Conservation (phyloP, 148 eudicot genomes). For the Silene conica region DNA sequence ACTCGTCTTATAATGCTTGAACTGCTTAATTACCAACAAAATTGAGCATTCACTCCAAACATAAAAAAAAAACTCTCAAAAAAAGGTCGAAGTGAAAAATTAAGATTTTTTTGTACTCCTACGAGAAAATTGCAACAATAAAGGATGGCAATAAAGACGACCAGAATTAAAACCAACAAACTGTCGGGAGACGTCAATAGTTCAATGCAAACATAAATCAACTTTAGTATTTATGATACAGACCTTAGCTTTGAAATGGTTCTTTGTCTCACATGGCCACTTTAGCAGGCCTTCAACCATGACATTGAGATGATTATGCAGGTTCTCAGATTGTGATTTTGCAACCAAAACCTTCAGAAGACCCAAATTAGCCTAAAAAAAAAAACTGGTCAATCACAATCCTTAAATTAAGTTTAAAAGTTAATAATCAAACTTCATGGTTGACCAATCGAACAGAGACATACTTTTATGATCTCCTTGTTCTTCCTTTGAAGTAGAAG, state of each 20-base stretch:
- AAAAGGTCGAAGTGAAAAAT: not conserved
- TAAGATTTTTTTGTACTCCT: not conserved
- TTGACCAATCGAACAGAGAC: slow-evolving; percentile 5
- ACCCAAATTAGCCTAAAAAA: slow-evolving; percentile 83
- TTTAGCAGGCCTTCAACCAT: slow-evolving; percentile 72
- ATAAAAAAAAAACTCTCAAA: not conserved
- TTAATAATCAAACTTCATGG: not conserved
- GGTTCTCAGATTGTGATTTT: slow-evolving; percentile 69
- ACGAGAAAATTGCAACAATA: not conserved
- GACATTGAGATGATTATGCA: slow-evolving; percentile 57
- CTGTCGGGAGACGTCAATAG: not conserved
- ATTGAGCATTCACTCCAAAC: not conserved
- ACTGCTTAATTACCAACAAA: not conserved
- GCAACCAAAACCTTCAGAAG: slow-evolving; percentile 90
- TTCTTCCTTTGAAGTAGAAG: slow-evolving; percentile 81
- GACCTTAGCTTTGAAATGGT: slow-evolving; percentile 95
- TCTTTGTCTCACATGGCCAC: slow-evolving; percentile 77
- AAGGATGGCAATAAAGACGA: not conserved
- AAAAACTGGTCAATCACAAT: not conserved
- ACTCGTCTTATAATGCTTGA: not conserved
- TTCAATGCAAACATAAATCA: not conserved
- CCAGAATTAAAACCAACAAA: not conserved
- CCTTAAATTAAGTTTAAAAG: not conserved
- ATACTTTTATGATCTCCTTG: slow-evolving; percentile 74
- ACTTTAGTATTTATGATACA: slow-evolving; percentile 5